phyloP scores from a whole-genome alignment of 495 filamentous ascomycete species.

The Geoglossum glabrum region DNA sequence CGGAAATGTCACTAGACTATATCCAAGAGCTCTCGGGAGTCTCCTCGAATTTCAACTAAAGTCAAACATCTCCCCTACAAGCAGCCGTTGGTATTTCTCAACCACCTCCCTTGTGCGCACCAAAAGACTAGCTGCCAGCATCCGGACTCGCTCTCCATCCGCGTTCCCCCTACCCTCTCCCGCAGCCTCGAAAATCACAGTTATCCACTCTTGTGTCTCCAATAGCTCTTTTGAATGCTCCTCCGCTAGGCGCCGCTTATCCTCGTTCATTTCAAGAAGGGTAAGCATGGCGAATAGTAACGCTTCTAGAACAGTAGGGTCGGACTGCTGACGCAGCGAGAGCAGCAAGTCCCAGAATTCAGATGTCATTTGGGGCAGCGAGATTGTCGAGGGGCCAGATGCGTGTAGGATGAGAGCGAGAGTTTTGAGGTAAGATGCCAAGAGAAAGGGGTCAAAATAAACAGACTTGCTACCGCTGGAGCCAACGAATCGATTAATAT shows the following conservation, averaged over 20 bases:
- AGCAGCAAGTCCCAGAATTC: conserved; percentile 52
- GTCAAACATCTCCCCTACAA: conserved; percentile 40
- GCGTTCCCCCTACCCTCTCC: conserved; percentile 22
- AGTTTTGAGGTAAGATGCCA: conserved; percentile 42
- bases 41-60: conserved; percentile 4
- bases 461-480: conserved; percentile 14
- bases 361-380: conserved; percentile 43
- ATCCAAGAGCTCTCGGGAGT: not conserved
- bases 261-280: conserved; percentile 60
- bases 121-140: conserved; percentile 66
- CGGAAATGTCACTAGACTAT: not conserved
- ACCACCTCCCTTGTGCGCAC: conserved; percentile 59
- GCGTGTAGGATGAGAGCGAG: conserved; percentile 45
- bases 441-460: conserved; percentile 37
- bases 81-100: conserved; percentile 53
- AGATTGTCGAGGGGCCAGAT: conserved; percentile 37
- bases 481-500: too few relatives aligned
- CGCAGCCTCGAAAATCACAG: conserved; percentile 41
- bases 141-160: conserved; percentile 39
- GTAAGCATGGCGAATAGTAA: conserved; percentile 61
- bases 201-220: conserved; percentile 50
- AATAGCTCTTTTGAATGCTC: conserved; percentile 31
- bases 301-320: conserved; percentile 45
- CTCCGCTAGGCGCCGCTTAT: conserved; percentile 31
- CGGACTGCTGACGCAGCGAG: conserved; percentile 21